These are phyloP conservation scores for Coniochaeta ligniaria DNA, from an alignment of 2,329 filamentous ascomycete genomes.

Conservation along the genomic window DNA sequence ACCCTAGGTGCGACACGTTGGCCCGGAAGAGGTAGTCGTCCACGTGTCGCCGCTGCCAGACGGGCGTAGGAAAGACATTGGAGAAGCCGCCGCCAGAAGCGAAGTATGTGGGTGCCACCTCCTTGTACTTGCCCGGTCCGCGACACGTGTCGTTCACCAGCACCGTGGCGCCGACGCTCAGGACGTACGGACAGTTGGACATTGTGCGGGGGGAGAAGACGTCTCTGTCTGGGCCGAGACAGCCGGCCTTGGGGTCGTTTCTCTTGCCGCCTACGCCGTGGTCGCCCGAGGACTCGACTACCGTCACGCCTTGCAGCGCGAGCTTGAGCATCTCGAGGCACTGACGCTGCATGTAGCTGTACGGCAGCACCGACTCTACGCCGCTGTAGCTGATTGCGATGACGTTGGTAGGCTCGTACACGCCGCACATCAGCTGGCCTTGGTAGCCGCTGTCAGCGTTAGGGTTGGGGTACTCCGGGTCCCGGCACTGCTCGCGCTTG, in stretches of 20 bases:
- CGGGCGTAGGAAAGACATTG: constrained; percentile 33
- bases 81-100: constrained; percentile 35
- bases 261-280: constrained; percentile 26
- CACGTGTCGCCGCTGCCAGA: constrained; percentile 32
- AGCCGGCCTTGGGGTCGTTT: constrained; percentile 23
- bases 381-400: constrained; percentile 48
- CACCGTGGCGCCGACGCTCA: constrained; percentile 2
- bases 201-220: constrained; percentile 42
- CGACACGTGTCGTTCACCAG: constrained; percentile 1
- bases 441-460: constrained; percentile 33
- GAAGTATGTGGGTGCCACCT: constrained; percentile 14
- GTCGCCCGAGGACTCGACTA: constrained; percentile 39
- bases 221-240: constrained; percentile 26
- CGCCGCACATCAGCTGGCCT: constrained; percentile 25
- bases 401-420: constrained; percentile 42
- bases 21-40: constrained; percentile 26
- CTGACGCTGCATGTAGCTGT: constrained; percentile 41
- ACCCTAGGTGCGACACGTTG: constrained; percentile 5
- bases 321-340: constrained; percentile 44
- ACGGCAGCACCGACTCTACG: constrained; percentile 42
- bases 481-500: constrained; percentile 25
- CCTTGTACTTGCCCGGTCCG: constrained; percentile 6
- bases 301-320: constrained; percentile 34
- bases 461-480: constrained; percentile 41
- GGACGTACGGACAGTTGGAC: constrained; percentile 35